These are phyloP conservation scores for Brassica carinata DNA, from an alignment of 345 rosid species.

Conservation along the genomic window DNA sequence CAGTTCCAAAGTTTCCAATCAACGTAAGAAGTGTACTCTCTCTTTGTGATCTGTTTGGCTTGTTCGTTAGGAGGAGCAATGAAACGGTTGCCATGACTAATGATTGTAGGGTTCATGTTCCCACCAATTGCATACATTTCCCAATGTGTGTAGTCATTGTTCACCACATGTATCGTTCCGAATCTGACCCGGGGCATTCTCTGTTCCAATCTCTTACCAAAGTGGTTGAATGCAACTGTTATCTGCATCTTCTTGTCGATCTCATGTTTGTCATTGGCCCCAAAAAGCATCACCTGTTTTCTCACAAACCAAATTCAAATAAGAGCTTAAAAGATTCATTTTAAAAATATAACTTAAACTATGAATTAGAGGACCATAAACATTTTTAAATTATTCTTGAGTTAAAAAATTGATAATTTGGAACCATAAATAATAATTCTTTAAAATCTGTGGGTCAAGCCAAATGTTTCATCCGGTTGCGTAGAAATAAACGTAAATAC, in stretches of 20 bases:
- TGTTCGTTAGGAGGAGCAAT: constrained; percentile 53
- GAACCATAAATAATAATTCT: not conserved
- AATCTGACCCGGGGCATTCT: constrained; percentile 54
- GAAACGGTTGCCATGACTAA: constrained; percentile 83
- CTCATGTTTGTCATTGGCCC: constrained; percentile 46
- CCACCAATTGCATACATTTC: constrained; percentile 73
- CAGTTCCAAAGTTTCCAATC: constrained; percentile 70
- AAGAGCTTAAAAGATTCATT: not conserved
- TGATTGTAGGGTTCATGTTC: constrained; percentile 59
- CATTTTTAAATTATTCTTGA: too few species aligned
- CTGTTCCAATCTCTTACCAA: constrained; percentile 53
- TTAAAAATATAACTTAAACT: not conserved
- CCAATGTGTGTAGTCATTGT: constrained; percentile 84
- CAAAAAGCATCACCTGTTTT: constrained; percentile 68
- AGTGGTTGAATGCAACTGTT: constrained; percentile 78
- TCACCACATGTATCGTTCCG: constrained; percentile 68
- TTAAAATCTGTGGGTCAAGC: not conserved
- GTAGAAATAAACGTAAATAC: not conserved
- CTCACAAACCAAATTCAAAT: not conserved
- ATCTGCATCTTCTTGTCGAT: constrained; percentile 63
- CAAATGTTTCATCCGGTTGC: not conserved
- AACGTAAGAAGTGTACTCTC: constrained; percentile 44
- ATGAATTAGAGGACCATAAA: not conserved
- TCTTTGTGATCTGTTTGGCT: constrained; percentile 62
- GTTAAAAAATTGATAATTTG: not conserved